A percentile compares a stretch with the other conserved stretches of the same genome.
Conservation (phyloP, 192 early-diverging fungal species). For the Backusella luteola region DNA sequence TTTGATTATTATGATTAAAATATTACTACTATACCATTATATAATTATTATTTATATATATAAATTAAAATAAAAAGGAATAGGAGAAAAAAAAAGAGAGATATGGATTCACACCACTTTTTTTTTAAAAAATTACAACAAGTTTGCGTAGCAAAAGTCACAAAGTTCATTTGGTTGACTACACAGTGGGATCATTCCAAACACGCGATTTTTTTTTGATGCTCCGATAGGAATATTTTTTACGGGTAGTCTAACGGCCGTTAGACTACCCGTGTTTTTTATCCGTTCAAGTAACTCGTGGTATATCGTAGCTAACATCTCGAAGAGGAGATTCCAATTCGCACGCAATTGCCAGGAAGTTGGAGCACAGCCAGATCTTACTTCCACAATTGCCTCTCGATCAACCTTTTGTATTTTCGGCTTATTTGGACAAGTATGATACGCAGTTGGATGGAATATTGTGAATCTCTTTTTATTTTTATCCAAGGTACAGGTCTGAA, state of each 20-base stretch:
- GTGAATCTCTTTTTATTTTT: no score
- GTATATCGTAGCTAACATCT: constrained; percentile 14
- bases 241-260: no score
- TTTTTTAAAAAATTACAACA: background rate
- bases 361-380: constrained; percentile 15
- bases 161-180: background rate
- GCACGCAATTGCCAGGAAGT: constrained; percentile 14
- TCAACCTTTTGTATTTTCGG: no score
- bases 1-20: background rate
- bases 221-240: background rate
- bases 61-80: background rate
- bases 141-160: background rate
- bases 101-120: background rate
- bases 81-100: background rate
- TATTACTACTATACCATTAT: background rate
- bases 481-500: no score
- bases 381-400: no score
- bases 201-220: background rate
- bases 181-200: background rate
- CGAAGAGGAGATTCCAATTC: constrained; percentile 14
- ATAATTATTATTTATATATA: background rate
- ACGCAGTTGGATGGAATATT: no score
- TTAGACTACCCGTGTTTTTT: no score
- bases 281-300: constrained; percentile 14
- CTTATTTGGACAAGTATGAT: no score